A percentile compares a stretch with the other conserved stretches of the same genome.
Evolutionary conservation across 768 basidiomycete genomes (phyloP).

Genomic region (Coprinopsis sp.): DNA sequence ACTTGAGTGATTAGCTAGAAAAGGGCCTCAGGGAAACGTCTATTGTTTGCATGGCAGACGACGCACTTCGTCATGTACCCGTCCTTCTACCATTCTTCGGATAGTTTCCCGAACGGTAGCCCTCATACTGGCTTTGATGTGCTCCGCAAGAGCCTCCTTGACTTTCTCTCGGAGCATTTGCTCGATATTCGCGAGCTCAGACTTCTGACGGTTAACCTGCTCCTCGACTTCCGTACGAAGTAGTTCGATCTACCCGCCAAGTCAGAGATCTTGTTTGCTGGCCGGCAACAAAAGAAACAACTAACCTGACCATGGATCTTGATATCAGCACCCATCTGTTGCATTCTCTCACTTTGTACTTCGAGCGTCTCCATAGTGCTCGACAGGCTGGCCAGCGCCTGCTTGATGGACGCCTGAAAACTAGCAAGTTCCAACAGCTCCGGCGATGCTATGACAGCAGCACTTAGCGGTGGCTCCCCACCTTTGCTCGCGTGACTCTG

Average conservation of each 20-base stretch:
- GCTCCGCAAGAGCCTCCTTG: constrained; percentile 36
- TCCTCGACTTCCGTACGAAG: constrained; percentile 33
- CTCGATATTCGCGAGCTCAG: constrained; percentile 32
- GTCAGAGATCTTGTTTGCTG: constrained; percentile 9
- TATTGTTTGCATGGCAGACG: background rate
- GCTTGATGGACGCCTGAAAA: constrained; percentile 43
- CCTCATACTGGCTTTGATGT: constrained; percentile 33
- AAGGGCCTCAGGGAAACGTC: background rate
- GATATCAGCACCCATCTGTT: constrained; percentile 39
- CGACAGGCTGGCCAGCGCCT: constrained; percentile 35
- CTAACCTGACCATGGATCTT: constrained; percentile 42
- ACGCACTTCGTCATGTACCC: constrained; percentile 40
- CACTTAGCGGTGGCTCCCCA: constrained; percentile 8
- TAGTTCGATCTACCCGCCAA: constrained; percentile 34
- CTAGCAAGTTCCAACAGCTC: constrained; percentile 40
- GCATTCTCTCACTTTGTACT: constrained; percentile 41
- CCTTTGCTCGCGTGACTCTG: background rate
- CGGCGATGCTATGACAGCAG: constrained; percentile 24
- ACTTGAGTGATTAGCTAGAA: constrained; percentile 39
- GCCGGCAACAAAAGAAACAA: background rate
- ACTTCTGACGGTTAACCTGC: constrained; percentile 36
- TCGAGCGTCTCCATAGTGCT: constrained; percentile 42
- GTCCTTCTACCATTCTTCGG: constrained; percentile 32
- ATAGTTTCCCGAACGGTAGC: constrained; percentile 32
- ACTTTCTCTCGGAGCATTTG: constrained; percentile 33